phyloP scores from a whole-genome alignment of 805 yeast species.

The Ogataea parapolymorpha region DNA sequence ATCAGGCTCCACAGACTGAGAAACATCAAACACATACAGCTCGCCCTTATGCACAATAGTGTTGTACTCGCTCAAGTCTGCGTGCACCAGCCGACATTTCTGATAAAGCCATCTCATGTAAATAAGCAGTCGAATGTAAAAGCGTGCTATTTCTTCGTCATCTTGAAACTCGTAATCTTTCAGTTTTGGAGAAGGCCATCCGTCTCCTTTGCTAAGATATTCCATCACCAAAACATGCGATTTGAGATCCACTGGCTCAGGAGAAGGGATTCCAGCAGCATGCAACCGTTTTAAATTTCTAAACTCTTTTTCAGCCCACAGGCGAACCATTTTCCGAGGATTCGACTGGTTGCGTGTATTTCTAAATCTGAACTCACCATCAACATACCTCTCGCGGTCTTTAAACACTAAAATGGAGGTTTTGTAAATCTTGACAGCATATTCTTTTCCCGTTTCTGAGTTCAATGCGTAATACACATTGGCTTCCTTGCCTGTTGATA shows the following conservation, averaged over 20 bases:
- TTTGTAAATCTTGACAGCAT: slow-evolving; percentile 91
- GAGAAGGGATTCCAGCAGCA: slow-evolving; percentile 82
- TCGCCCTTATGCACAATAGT: slow-evolving; percentile 76
- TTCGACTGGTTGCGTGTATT: slow-evolving; percentile 81
- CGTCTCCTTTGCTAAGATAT: slow-evolving; percentile 70
- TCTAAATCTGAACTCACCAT: slow-evolving; percentile 92
- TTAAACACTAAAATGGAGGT: slow-evolving; percentile 96
- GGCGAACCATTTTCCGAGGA: slow-evolving; percentile 94
- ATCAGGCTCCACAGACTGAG: slow-evolving; percentile 96
- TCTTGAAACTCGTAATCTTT: slow-evolving; percentile 76
- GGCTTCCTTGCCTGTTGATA: slow-evolving; percentile 98
- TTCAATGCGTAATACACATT: slow-evolving; percentile 84
- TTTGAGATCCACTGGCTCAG: slow-evolving; percentile 85
- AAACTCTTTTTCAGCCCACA: slow-evolving; percentile 98
- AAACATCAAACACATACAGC: slow-evolving; percentile 89
- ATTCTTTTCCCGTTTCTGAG: slow-evolving; percentile 48
- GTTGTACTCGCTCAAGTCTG: slow-evolving; percentile 94
- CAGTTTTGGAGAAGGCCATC: slow-evolving; percentile 87
- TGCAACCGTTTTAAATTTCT: slow-evolving; percentile 83
- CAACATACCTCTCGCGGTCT: slow-evolving; percentile 93
- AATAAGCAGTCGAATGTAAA: slow-evolving; percentile 74
- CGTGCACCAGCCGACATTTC: slow-evolving; percentile 88
- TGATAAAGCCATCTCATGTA: slow-evolving; percentile 87
- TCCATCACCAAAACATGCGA: slow-evolving; percentile 95
- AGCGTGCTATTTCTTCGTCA: slow-evolving; percentile 59